phyloP scores from a whole-genome alignment of 208 protist species.

The Crithidia thermophila region DNA sequence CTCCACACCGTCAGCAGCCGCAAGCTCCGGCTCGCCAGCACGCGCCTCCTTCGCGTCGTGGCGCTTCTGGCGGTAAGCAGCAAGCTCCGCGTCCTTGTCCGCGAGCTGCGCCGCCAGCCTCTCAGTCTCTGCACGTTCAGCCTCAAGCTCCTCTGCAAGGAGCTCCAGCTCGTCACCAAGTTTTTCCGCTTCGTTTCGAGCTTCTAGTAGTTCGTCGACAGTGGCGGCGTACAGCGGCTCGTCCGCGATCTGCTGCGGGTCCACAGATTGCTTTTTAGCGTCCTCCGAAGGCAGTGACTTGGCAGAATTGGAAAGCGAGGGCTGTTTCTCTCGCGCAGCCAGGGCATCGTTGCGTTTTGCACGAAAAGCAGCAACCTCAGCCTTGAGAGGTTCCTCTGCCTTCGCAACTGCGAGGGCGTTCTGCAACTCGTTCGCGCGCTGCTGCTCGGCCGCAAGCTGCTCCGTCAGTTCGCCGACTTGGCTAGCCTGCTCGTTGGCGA shows the following conservation, averaged over 20 bases:
- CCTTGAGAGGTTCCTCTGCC: background rate
- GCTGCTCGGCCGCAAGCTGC: background rate
- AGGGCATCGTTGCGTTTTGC: slow-evolving; percentile 5
- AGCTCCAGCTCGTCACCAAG: background rate
- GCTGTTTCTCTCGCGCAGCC: background rate
- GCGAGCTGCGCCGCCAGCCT: slow-evolving; percentile 3
- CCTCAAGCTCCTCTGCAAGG: background rate
- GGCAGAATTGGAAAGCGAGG: background rate
- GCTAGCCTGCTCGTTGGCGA: background rate
- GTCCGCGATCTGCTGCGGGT: slow-evolving; percentile 7
- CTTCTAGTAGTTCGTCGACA: slow-evolving; percentile 16
- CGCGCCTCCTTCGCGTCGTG: slow-evolving; percentile 24
- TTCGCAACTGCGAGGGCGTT: background rate
- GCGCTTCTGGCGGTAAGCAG: slow-evolving; percentile 38
- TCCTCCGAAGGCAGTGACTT: background rate
- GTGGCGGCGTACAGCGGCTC: slow-evolving; percentile 26
- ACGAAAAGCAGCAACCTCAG: slow-evolving; percentile 9
- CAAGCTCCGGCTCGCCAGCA: slow-evolving; percentile 9
- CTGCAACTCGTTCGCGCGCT: background rate
- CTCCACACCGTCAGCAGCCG: slow-evolving; percentile 1
- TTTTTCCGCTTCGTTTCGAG: background rate
- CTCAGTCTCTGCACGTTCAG: no score
- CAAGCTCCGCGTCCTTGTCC: slow-evolving; percentile 22
- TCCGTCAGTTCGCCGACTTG: slow-evolving; percentile 3
- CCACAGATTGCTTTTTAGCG: no score